Evolutionary conservation across 495 filamentous ascomycete genomes (phyloP), one percentile per base, ranked within the genome.

Genomic region (Talaromyces wortmannii): DNA sequence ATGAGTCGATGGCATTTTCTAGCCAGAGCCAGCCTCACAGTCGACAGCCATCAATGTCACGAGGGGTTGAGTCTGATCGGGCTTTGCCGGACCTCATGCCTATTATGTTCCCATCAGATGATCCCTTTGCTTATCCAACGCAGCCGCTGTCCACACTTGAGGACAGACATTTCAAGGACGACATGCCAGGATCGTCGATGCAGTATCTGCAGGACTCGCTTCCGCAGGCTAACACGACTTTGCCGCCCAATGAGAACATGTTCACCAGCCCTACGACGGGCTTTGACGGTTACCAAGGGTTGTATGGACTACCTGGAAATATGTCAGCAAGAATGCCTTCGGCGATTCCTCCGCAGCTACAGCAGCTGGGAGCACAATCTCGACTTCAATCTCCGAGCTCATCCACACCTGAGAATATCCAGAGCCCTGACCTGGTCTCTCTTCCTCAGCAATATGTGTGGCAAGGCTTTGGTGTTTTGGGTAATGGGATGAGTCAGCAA

Each of bases 61-160:
- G 66, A 45, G 77, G 78, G 63, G 68, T 76, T 43, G 55, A 61
- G 45, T 52, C 60, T 23, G 52, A 51, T n/a, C 61, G 61, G 42
- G 67, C 64, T 23, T 67, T 95, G 17, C 79, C 87, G 12, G 89
- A 94, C 64, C 77, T 96, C 15, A 86, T 86, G 67, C 82, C 87
- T 10, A 86, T 96, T 69, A 96, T 97, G 90, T 97, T 97, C 59
- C 87, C 91, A 1, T 90, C 91, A 0, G 79, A 83, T 23, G 91
- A 97, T 63, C 90, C 92, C 0, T 92, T 96, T 56, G 90, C 86
- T 0, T 97, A 96, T 67, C 88, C 91, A 4, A 89, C 85, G 61
- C 90, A 91, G 62, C 89, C 91, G 2, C 81, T 92, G 72, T 86
- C 78, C 3, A 83, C 77, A 1, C 70, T 86, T 45, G 83, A 86